Conservation (phyloP, 768 basidiomycete species). For the Macrocybe gigantea region DNA sequence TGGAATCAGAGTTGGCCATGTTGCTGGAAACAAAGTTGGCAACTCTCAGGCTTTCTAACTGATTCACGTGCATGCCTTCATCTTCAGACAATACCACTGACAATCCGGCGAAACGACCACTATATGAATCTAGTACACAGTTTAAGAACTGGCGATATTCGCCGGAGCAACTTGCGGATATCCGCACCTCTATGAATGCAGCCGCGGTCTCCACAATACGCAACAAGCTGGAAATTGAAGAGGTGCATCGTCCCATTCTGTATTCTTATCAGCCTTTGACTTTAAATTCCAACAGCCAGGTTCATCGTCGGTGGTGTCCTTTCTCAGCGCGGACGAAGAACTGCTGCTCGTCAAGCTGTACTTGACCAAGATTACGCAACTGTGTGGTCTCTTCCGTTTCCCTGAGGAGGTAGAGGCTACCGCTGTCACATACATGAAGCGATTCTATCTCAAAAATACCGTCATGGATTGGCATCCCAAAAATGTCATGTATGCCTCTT, state of each 20-base stretch:
- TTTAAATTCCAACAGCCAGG: conserved; percentile 45
- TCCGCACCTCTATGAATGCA: conserved; percentile 64
- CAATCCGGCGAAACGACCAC: conserved; percentile 26
- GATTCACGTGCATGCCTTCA: not conserved
- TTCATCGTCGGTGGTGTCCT: conserved; percentile 66
- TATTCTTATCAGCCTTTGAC: conserved; percentile 12
- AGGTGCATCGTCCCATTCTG: conserved; percentile 41
- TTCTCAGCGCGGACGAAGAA: conserved; percentile 81
- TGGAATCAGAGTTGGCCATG: no score
- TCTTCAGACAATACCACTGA: not conserved
- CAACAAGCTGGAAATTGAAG: conserved; percentile 70
- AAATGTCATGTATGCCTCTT: conserved; percentile 80
- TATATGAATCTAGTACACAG: conserved; percentile 79
- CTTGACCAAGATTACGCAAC: conserved; percentile 74
- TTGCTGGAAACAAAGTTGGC: no score
- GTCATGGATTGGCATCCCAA: conserved; percentile 99
- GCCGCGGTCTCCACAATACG: conserved; percentile 75
- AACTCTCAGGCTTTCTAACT: no score
- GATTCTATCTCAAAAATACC: conserved; percentile 96
- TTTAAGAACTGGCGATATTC: conserved; percentile 90
- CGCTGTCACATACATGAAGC: conserved; percentile 85
- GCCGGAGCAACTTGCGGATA: conserved; percentile 48
- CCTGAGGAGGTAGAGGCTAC: conserved; percentile 93
- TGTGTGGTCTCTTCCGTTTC: conserved; percentile 82
- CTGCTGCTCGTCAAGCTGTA: conserved; percentile 86